phyloP scores from a whole-genome alignment of 129 eudicot genomes.

The Centrapalus pauciflorus region DNA sequence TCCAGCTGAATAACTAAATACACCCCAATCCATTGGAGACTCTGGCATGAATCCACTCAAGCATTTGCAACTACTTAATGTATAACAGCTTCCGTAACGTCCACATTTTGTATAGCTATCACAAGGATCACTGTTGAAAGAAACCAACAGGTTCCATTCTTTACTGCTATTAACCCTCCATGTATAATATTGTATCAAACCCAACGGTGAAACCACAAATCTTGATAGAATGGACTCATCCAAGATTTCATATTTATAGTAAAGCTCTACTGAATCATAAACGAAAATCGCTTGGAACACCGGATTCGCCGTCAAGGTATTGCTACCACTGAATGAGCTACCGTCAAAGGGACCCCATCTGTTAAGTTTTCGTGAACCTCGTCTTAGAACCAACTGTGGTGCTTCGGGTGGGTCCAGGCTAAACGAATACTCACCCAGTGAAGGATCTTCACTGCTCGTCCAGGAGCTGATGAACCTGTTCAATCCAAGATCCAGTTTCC shows the following conservation, averaged over 20 bases:
- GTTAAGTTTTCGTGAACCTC: slow-evolving; percentile 1
- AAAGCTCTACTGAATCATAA: slow-evolving; percentile 18
- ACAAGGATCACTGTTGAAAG: slow-evolving; percentile 41
- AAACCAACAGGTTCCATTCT: slow-evolving; percentile 29
- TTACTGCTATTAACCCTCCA: slow-evolving; percentile 33
- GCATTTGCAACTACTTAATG: slow-evolving; percentile 36
- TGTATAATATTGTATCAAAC: slow-evolving; percentile 27
- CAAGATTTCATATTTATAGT: slow-evolving; percentile 22
- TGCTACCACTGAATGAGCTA: slow-evolving; percentile 31
- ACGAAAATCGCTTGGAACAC: slow-evolving; percentile 16
- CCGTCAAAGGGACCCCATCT: slow-evolving; percentile 60
- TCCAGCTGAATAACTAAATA: slow-evolving; percentile 36
- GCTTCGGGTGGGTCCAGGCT: slow-evolving; percentile 28
- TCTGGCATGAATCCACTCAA: slow-evolving; percentile 40
- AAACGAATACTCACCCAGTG: slow-evolving; percentile 30
- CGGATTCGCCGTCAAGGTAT: slow-evolving; percentile 18
- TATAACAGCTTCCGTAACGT: slow-evolving; percentile 37
- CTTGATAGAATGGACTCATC: slow-evolving; percentile 33
- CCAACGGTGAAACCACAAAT: slow-evolving; percentile 30
- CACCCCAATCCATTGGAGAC: slow-evolving; percentile 39
- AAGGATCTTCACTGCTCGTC: slow-evolving; percentile 37
- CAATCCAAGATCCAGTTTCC: slow-evolving; percentile 20
- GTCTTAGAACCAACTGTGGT: slow-evolving; percentile 34
- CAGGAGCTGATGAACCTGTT: slow-evolving; percentile 37
- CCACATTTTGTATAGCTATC: slow-evolving; percentile 46